These are phyloP conservation scores for Closterium sp. DNA, from an alignment of 139 green algal genomes.

Conservation along the genomic window DNA sequence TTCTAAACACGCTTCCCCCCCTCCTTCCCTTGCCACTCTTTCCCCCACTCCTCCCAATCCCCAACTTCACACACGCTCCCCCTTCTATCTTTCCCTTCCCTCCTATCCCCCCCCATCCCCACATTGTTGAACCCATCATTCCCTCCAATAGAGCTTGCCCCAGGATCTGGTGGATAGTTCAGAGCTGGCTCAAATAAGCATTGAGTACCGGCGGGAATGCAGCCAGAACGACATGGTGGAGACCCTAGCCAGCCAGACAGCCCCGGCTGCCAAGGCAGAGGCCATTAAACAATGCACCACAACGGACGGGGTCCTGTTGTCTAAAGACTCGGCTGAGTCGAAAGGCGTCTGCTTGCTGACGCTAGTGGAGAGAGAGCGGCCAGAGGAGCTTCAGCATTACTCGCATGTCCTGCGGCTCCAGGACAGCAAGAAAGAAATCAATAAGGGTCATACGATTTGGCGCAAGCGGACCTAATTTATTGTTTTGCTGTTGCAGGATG, in stretches of 20 bases:
- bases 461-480: neutral
- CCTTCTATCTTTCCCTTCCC: neutral
- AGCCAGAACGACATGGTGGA: constrained; percentile 33
- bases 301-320: neutral
- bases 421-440: constrained; percentile 34
- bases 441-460: constrained; percentile 31
- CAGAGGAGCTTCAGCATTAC: constrained; percentile 1
- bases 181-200: constrained; percentile 38
- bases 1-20: too few species aligned
- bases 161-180: constrained; percentile 9
- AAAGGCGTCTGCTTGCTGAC: neutral
- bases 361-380: neutral
- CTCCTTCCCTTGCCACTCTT: neutral
- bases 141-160: constrained; percentile 58
- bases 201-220: constrained; percentile 44
- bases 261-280: neutral
- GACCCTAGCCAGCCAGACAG: constrained; percentile 5
- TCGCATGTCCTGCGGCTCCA: constrained; percentile 33
- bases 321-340: neutral
- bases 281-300: neutral
- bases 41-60: neutral
- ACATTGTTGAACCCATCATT: constrained; percentile 71
- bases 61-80: too few species aligned
- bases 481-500: neutral
- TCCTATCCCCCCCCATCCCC: neutral